These are phyloP conservation scores for Coemansia nantahalensis DNA, from an alignment of 192 early-diverging fungal genomes.

Conservation along the genomic window DNA sequence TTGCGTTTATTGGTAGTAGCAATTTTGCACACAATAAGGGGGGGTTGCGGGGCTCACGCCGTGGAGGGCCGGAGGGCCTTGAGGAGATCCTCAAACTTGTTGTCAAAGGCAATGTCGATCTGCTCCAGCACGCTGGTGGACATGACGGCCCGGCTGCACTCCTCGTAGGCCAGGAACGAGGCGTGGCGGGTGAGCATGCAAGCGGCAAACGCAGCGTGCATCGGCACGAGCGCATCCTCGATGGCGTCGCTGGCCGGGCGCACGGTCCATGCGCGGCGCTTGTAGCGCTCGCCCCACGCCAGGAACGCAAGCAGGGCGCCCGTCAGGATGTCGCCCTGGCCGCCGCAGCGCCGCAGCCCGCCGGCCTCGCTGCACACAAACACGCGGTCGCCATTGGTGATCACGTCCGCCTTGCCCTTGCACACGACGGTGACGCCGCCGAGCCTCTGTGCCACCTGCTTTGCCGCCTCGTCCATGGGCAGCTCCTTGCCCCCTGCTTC, in stretches of 20 bases:
- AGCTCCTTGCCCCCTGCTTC: no score
- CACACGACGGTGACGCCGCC: slow-evolving; percentile 77
- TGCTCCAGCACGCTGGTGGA: slow-evolving; percentile 42
- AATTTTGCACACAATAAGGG: no score
- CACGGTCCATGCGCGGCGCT: slow-evolving; percentile 56
- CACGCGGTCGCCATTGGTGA: slow-evolving; percentile 70
- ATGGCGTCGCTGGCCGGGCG: slow-evolving; percentile 9
- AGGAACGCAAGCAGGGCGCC: slow-evolving; percentile 83
- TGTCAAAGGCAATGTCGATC: slow-evolving; percentile 49
- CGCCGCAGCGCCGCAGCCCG: slow-evolving; percentile 84
- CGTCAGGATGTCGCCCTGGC: slow-evolving; percentile 92
- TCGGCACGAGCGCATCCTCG: slow-evolving; percentile 28
- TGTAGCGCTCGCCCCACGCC: slow-evolving; percentile 76
- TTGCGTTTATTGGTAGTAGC: no score
- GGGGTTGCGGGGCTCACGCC: background rate
- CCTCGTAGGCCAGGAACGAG: slow-evolving; percentile 47
- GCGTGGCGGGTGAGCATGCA: slow-evolving; percentile 45
- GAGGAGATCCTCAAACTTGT: slow-evolving; percentile 49
- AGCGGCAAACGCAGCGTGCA: slow-evolving; percentile 67
- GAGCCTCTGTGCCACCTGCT: slow-evolving; percentile 60
- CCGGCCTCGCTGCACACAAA: slow-evolving; percentile 63
- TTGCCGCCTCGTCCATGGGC: slow-evolving; percentile 37
- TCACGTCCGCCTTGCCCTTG: slow-evolving; percentile 75
- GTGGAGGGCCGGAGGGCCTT: slow-evolving; percentile 29
- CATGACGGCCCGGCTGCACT: slow-evolving; percentile 40